These are phyloP conservation scores for Platismatia glauca DNA, from an alignment of 495 filamentous ascomycete genomes.

Conservation along the genomic window DNA sequence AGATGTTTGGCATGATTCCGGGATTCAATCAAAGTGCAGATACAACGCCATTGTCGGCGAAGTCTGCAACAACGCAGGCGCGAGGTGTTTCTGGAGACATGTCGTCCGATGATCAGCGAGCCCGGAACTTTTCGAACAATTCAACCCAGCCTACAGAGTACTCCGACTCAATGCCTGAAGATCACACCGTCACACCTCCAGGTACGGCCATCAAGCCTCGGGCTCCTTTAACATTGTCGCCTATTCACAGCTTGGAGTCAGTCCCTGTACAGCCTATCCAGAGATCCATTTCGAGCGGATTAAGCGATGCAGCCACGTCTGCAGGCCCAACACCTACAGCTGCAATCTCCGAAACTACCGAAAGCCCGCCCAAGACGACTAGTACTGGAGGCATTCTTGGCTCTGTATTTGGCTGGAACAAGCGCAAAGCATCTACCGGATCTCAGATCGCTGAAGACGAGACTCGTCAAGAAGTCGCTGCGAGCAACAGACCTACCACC, in stretches of 20 bases:
- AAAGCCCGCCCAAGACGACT: not conserved
- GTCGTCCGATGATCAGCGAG: constrained; percentile 9
- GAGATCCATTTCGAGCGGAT: not conserved
- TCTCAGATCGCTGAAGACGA: constrained; percentile 50
- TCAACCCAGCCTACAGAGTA: constrained; percentile 7
- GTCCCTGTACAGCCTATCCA: constrained; percentile 27
- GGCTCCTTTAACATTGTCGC: constrained; percentile 29
- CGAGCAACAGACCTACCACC: constrained; percentile 33
- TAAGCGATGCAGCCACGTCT: constrained; percentile 1
- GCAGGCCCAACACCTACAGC: not conserved
- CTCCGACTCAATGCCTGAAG: not conserved
- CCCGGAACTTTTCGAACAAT: not conserved
- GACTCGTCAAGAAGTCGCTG: constrained; percentile 35
- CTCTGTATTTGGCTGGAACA: constrained; percentile 37
- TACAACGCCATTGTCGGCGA: constrained; percentile 23
- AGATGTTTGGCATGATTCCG: constrained; percentile 23
- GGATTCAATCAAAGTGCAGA: constrained; percentile 22
- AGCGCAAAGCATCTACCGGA: constrained; percentile 26
- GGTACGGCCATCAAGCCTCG: not conserved
- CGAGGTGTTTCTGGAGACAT: constrained; percentile 6
- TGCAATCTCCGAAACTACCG: constrained; percentile 1
- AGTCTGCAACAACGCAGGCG: constrained; percentile 16
- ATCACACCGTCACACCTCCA: constrained; percentile 7
- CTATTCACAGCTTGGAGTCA: constrained; percentile 37
- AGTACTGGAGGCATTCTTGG: constrained; percentile 32